Evolutionary conservation across 73 alveolate genomes (phyloP).

Genomic region (Blepharisma japonicum): DNA sequence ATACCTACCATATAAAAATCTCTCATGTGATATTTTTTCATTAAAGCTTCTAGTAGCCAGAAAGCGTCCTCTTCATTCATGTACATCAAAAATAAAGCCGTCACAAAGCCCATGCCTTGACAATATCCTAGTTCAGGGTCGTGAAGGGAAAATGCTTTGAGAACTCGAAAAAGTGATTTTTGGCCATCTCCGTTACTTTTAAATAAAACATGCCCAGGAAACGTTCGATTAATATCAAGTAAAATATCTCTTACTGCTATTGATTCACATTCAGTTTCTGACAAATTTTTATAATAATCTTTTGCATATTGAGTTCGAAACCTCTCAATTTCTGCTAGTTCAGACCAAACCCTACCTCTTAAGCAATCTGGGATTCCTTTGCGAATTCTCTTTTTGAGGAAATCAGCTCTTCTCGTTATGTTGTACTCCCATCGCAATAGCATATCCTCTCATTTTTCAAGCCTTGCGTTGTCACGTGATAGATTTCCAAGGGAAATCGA

Average conservation of each 20-base stretch:
- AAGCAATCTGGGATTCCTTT: constrained; percentile 6
- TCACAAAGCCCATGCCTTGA: constrained; percentile 73
- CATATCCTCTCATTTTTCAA: too few relatives aligned
- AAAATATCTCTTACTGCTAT: constrained; percentile 22
- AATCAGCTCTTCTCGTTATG: background rate
- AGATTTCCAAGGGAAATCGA: too few relatives aligned
- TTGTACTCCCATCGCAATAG: too few relatives aligned
- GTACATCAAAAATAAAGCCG: constrained; percentile 46
- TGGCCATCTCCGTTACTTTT: background rate
- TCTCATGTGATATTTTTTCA: background rate
- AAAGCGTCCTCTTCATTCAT: constrained; percentile 52
- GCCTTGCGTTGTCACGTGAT: too few relatives aligned
- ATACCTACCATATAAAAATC: background rate
- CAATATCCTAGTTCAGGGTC: constrained; percentile 73
- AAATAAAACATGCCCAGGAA: constrained; percentile 28
- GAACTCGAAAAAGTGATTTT: constrained; percentile 50
- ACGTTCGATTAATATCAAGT: constrained; percentile 33
- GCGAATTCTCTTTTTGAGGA: background rate
- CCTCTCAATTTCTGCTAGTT: background rate
- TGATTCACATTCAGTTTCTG: background rate
- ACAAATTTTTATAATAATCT: background rate
- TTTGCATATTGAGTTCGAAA: background rate
- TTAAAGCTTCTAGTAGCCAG: background rate
- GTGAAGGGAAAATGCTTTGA: constrained; percentile 58
- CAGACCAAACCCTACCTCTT: background rate